Conservation (phyloP, 805 yeast genomes). For the Myxozyma neotropica region DNA sequence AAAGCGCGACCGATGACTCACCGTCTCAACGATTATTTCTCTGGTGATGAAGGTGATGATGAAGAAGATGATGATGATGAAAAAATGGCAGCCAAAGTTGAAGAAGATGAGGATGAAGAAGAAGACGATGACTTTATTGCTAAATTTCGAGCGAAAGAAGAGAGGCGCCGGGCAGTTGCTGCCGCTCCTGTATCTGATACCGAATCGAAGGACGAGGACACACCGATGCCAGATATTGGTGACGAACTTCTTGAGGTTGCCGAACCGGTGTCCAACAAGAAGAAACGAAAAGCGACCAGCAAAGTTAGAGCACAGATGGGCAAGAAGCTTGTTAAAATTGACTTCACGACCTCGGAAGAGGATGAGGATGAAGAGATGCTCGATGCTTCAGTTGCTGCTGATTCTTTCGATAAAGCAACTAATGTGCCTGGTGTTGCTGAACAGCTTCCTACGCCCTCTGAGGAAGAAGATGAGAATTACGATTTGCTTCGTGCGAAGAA, state of each 20-base stretch:
- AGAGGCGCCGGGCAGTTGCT: neutral
- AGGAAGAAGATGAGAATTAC: constrained; percentile 14
- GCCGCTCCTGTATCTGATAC: neutral
- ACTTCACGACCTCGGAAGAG: constrained; percentile 35
- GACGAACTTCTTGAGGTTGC: neutral
- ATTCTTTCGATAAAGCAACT: neutral
- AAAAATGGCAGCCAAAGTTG: neutral
- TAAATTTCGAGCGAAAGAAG: neutral
- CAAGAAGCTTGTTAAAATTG: constrained; percentile 14
- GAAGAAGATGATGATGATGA: constrained; percentile 6
- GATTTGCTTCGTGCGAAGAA: neutral
- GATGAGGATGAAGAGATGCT: constrained; percentile 35
- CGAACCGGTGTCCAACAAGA: neutral
- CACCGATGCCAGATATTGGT: constrained; percentile 7
- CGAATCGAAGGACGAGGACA: constrained; percentile 4
- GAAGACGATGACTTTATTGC: constrained; percentile 1
- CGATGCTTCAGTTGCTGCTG: neutral
- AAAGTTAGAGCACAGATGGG: neutral
- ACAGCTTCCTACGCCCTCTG: constrained; percentile 26
- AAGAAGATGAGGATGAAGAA: constrained; percentile 11
- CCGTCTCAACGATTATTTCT: constrained; percentile 35
- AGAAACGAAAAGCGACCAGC: constrained; percentile 13
- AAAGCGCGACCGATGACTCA: constrained; percentile 40
- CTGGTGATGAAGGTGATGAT: constrained; percentile 35
- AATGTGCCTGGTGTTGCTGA: neutral